phyloP scores from a whole-genome alignment of 768 basidiomycete species.

The Hygrophoropsis aurantiaca region DNA sequence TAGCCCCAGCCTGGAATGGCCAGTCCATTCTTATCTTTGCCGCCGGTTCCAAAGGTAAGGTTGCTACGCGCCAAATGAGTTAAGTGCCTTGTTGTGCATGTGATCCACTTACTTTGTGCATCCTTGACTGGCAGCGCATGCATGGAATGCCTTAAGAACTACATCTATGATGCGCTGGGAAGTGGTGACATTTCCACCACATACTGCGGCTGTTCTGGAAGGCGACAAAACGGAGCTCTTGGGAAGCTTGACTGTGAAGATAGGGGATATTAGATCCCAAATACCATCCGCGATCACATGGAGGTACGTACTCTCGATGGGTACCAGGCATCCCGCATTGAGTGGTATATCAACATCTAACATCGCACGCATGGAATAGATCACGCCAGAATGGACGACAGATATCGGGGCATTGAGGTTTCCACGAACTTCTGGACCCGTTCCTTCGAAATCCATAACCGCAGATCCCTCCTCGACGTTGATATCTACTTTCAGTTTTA shows the following conservation, averaged over 20 bases:
- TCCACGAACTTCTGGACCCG: slow-evolving; percentile 80
- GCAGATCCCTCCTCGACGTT: slow-evolving; percentile 73
- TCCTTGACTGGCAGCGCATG: slow-evolving; percentile 90
- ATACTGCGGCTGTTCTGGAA: slow-evolving; percentile 85
- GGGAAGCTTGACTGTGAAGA: slow-evolving; percentile 68
- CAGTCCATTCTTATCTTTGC: slow-evolving; percentile 80
- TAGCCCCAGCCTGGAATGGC: slow-evolving; percentile 86
- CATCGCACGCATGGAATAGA: slow-evolving; percentile 89
- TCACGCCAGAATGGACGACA: slow-evolving; percentile 84
- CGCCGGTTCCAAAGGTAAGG: slow-evolving; percentile 85
- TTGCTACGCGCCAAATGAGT: slow-evolving; percentile 48
- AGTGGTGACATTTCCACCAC: slow-evolving; percentile 90
- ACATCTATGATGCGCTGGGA: slow-evolving; percentile 95
- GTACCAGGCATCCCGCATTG: slow-evolving; percentile 92
- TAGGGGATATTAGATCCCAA: slow-evolving; percentile 6
- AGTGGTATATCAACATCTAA: slow-evolving; percentile 85
- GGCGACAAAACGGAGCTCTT: slow-evolving; percentile 77
- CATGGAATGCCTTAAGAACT: slow-evolving; percentile 88
- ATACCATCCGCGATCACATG: neutral
- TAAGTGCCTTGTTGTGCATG: neutral
- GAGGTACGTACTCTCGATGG: slow-evolving; percentile 61
- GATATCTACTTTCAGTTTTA: slow-evolving; percentile 75
- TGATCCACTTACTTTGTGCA: slow-evolving; percentile 73
- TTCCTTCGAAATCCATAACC: slow-evolving; percentile 81
- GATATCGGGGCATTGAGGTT: slow-evolving; percentile 85